phyloP scores from a whole-genome alignment of 495 filamentous ascomycete genomes.

The Neurospora discreta region DNA sequence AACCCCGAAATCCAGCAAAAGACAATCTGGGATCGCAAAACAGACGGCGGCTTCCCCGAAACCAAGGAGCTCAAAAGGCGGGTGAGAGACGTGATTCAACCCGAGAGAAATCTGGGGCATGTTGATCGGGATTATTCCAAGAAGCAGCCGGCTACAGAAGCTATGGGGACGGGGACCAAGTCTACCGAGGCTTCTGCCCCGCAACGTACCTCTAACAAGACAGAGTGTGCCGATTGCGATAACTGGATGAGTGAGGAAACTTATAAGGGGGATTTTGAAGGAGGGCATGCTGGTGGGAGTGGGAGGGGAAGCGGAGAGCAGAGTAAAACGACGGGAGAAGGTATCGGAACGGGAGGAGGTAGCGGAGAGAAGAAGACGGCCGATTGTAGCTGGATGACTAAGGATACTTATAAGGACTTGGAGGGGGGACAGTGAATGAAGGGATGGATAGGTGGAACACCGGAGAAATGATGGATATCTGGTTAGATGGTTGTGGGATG shows the following conservation, averaged over 20 bases:
- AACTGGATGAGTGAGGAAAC: neutral
- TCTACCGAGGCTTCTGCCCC: neutral
- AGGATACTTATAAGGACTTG: neutral
- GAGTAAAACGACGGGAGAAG: neutral
- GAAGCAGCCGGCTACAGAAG: neutral
- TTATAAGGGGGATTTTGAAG: neutral
- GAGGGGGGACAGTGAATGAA: neutral
- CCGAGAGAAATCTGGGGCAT: constrained; percentile 69
- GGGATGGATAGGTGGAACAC: neutral
- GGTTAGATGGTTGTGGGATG: neutral
- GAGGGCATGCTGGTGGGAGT: neutral
- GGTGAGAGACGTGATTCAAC: constrained; percentile 78
- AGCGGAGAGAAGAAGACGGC: neutral
- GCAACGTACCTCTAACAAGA: neutral
- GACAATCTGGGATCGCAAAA: constrained; percentile 81
- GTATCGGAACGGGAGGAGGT: neutral
- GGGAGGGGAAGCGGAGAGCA: neutral
- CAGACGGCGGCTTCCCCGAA: constrained; percentile 84
- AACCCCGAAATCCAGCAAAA: constrained; percentile 10
- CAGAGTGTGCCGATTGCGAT: neutral
- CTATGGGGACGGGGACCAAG: neutral
- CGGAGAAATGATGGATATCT: neutral
- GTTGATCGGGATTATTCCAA: constrained; percentile 45
- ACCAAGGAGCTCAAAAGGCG: constrained; percentile 81
- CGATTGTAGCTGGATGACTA: neutral